Base-by-base conservation (phyloP, 305 asterid genomes). In the Fraxinus angustifolia region DNA sequence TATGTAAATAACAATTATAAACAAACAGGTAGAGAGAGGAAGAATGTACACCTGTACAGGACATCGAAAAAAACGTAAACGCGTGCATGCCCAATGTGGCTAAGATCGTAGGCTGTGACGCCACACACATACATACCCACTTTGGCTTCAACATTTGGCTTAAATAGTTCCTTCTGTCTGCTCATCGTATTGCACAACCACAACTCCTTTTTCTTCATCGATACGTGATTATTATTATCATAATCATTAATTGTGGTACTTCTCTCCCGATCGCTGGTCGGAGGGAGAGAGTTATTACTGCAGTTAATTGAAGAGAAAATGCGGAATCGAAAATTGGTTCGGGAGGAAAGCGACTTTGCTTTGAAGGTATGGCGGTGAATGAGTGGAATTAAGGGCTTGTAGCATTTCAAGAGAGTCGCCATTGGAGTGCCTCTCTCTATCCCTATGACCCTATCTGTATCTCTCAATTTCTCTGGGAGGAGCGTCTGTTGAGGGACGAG, bases 121-220 rank as follows among this genome's bases (percentile, higher is more conserved):
- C 99, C 99, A 72, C 99, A 95, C 16, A 95, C 99, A 82, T 93
- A 95, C 98, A 96, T 96, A 78, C 99, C 97, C 8, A 94, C 98
- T 90, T 85, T 89, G 62, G 97, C 94, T 26, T 90, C 85, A 40
- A 90, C 82, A 82, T 90, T 91, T n/a, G 99, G 97, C 82, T 91
- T 90, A 80, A 96, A 92, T 91, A 91, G 14, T 83, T 96, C 99
- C 80, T 84, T 93, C 77, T 88, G 92, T 88, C 78, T 90, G 90
- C 88, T 92, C 96, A 96, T 89, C 21, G 99, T 96, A 76, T 96
- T 93, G 87, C 91, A 88, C 81, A 96, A 86, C 97, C 99, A 93
- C 10, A 95, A 81, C 79, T 90, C 95, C 83, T 78, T 80, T 33
- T 17, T 79, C 84, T 70, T 85, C 16, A 72, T 17, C 35, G 67